Evolutionary conservation across 2,329 filamentous ascomycete species (phyloP), one percentile per base, ranked within the genome.

Genomic region (Helicocarpus griseus): DNA sequence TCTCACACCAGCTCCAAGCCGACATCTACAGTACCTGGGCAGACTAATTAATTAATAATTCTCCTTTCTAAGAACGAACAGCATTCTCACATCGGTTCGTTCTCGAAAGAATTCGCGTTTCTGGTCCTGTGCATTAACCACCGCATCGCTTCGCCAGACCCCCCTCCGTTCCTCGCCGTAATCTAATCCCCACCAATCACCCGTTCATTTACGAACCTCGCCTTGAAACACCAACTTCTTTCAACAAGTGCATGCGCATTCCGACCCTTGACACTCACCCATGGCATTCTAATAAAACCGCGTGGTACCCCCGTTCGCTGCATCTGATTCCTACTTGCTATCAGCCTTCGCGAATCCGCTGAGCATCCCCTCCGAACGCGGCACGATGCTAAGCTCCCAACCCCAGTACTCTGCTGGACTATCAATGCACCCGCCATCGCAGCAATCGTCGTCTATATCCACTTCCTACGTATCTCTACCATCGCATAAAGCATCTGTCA

Each of bases 311-410:
- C 36, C 14, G 21, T 47, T 26, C 3, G 13, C 11, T 14, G 13
- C 13, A n/a, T 24, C 19, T 8, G 2, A 22, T 35, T 3, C 14
- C 14, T 9, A 24, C 17, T 4, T 36, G 14, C 19, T 13, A 9
- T 28, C 11, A 26, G 7, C 24, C 6, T 26, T 38, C 22, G 11
- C 13, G 22, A 21, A 39, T 35, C 35, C 11, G 35, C 40, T 29
- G 13, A 53, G 41, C 8, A 22, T 31, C 26, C 26, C n/a, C n/a
- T n/a, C n/a, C 7, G 48, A 46, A n/a, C 21, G 21, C 26, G 45
- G 35, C 48, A 56, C 54, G 44, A 73, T 73, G 70, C 56, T 73
- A 52, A 68, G 70, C 43, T 69, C 69, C n/a, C 72, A 73, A 54
- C 53, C 67, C 22, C 63, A 65, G 40, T 73, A 70, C 55, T 57